Conservation (phyloP, 2,329 filamentous ascomycete genomes). For the Colletotrichum navitas region DNA sequence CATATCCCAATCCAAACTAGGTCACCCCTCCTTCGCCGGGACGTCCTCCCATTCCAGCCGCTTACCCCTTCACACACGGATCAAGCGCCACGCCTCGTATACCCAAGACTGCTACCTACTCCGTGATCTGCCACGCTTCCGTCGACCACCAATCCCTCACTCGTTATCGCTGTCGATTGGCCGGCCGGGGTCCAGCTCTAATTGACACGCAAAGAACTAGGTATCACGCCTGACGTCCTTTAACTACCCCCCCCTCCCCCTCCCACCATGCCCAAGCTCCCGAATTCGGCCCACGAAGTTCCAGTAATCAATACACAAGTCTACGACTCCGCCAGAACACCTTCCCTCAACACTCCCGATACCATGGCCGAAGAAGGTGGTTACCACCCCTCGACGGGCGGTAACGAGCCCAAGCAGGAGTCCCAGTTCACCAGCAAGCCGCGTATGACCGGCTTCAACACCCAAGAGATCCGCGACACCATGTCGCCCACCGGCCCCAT, state of each 20-base stretch:
- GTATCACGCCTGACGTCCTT: not conserved
- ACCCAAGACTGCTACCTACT: conserved; percentile 9
- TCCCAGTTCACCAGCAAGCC: conserved; percentile 29
- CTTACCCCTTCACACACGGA: conserved; percentile 15
- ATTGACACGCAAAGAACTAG: conserved; percentile 9
- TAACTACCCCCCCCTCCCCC: not conserved
- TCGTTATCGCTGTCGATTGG: conserved; percentile 11
- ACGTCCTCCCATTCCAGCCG: not conserved
- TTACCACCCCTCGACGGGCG: conserved; percentile 15
- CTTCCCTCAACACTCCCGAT: conserved; percentile 11
- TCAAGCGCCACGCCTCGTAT: conserved; percentile 31
- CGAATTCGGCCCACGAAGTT: conserved; percentile 21
- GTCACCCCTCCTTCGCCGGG: conserved; percentile 9
- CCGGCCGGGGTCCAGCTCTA: not conserved
- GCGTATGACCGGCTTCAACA: conserved; percentile 28
- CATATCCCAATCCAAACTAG: conserved; percentile 7
- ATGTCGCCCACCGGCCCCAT: conserved; percentile 50
- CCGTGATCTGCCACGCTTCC: conserved; percentile 11
- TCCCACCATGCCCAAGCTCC: conserved; percentile 22
- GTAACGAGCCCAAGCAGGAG: conserved; percentile 2
- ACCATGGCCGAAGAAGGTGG: conserved; percentile 39
- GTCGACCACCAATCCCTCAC: conserved; percentile 15
- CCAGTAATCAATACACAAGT: conserved; percentile 29
- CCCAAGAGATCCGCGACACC: conserved; percentile 45
- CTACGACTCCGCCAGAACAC: conserved; percentile 2